Percentiles rank a stretch among this genome's conserved stretches.
Conservation (phyloP, 305 asterid species). For the Fraxinus paxiana region DNA sequence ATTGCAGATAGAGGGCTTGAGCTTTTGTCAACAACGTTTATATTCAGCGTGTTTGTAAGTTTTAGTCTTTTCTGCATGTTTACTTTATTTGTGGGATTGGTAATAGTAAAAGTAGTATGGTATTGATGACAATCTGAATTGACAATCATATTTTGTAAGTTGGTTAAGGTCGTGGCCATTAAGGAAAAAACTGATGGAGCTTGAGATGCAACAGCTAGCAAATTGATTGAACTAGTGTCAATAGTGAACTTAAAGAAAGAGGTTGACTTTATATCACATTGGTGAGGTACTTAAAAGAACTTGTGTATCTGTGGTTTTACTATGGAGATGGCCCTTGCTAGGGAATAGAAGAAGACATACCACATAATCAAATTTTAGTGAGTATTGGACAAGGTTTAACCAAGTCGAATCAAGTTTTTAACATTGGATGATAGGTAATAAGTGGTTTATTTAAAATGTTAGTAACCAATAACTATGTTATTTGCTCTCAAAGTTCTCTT, state of each 20-base stretch:
- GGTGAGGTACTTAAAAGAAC: neutral
- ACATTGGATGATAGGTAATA: neutral
- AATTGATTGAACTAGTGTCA: neutral
- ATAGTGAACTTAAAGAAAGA: neutral
- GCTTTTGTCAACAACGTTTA: constrained; percentile 67
- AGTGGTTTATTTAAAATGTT: neutral
- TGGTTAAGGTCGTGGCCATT: neutral
- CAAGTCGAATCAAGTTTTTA: neutral
- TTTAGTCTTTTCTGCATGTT: constrained; percentile 17
- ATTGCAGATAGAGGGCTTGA: constrained; percentile 89
- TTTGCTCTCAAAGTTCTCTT: neutral
- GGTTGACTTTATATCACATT: neutral
- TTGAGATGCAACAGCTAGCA: neutral
- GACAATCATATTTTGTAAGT: neutral
- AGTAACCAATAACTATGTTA: neutral
- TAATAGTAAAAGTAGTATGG: neutral
- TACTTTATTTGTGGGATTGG: neutral
- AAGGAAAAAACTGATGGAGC: neutral
- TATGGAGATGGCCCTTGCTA: neutral
- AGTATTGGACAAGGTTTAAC: neutral
- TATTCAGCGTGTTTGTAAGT: constrained; percentile 72
- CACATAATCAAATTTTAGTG: neutral
- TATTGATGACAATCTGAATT: neutral
- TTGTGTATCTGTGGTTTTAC: neutral
- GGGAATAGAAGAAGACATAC: neutral